These are phyloP conservation scores for Salicornia ramosissima DNA, from an alignment of 148 eudicot species.

Conservation along the genomic window DNA sequence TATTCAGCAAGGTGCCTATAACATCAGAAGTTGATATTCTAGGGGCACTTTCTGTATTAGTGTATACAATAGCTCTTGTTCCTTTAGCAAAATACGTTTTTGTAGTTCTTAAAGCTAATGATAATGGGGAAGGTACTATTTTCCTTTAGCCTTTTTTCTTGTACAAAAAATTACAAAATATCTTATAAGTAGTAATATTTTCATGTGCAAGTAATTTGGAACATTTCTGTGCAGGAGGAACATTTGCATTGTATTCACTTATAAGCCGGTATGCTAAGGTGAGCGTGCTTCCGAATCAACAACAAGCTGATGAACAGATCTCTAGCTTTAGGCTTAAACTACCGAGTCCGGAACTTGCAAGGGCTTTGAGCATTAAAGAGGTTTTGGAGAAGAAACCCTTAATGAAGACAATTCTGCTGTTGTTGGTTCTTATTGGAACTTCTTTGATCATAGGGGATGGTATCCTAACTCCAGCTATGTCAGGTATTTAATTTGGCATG, in stretches of 20 bases:
- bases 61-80: conserved; percentile 84
- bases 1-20: conserved; percentile 84
- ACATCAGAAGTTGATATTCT: conserved; percentile 74
- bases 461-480: conserved; percentile 92
- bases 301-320: conserved; percentile 78
- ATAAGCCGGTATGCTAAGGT: conserved; percentile 88
- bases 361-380: conserved; percentile 84
- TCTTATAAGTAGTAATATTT: background rate
- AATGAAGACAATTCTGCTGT: conserved; percentile 60
- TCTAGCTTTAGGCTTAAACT: conserved; percentile 89
- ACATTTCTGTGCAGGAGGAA: conserved; percentile 62
- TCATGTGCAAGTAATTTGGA: conserved; percentile 14
- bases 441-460: conserved; percentile 97
- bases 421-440: conserved; percentile 85
- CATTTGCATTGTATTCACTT: conserved; percentile 89
- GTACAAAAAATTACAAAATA: no score
- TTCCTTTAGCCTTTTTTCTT: background rate
- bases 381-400: conserved; percentile 53
- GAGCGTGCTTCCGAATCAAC: conserved; percentile 82
- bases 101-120: conserved; percentile 92
- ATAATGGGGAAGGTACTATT: conserved; percentile 84
- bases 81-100: conserved; percentile 87
- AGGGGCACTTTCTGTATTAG: conserved; percentile 80
- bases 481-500: conserved; percentile 44
- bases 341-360: conserved; percentile 92